Base-by-base conservation (phyloP, 2,329 filamentous ascomycete species). In the Pseudocercospora fijiensis region DNA sequence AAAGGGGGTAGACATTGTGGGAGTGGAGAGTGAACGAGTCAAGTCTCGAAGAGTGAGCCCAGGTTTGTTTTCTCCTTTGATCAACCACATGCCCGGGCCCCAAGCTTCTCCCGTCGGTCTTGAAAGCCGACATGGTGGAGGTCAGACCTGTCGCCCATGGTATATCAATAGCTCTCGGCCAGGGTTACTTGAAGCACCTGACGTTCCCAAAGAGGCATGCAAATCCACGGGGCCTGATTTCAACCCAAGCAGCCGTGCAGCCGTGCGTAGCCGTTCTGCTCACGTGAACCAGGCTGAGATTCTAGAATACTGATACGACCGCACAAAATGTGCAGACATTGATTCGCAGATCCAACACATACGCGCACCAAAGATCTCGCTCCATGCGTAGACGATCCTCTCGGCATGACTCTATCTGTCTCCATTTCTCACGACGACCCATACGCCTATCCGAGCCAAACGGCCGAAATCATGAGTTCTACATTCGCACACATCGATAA, bases 261-360 rank as follows among this genome's bases (percentile, higher is more conserved):
- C 49, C 22, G 49, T 27, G 22, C 49, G 24, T 28, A 30, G 24
- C 49, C 22, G 49, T 53, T 24, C 26, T 13, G 26, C 26, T 27
- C 24, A 26, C 49, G 22, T 26, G 24, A 13, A 41, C 37, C 16
- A 41, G 37, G 37, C 37, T 41, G 37, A 41, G 16, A 41, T 1
- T n/a, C 13, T 37, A 1, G n/a, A n/a, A n/a, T n/a, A n/a, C n/a
- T n/a, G n/a, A n/a, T n/a, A n/a, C n/a, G n/a, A n/a, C n/a, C n/a
- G n/a, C n/a, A n/a, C 49, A 65, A 28, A 4, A 65, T 65, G 16
- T 65, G 58, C n/a, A 65, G 24, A 16, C 53, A 59, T 18, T 65
- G 59, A n/a, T 65, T 59, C 7, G 63, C 63, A 45, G 63, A 65
- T 10, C 57, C 59, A 52, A 65, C 56, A 30, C 63, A 65, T 16